A percentile compares a stretch with the other conserved stretches of the same genome.
phyloP scores from a whole-genome alignment of 164 flowering plant genomes.

The Kalanchoe fedtschenkoi region DNA sequence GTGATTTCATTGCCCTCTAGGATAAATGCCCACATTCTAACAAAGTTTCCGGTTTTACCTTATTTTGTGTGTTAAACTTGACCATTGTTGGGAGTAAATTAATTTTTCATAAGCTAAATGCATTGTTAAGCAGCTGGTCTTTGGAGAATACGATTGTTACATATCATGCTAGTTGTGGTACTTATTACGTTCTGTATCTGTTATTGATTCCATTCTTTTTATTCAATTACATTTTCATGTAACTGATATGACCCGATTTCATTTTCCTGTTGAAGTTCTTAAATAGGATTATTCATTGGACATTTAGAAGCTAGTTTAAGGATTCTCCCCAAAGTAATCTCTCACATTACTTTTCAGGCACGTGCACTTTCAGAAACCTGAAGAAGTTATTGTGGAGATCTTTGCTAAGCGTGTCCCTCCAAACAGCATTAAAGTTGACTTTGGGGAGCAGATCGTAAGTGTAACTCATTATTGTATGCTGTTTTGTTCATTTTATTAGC shows the following conservation, averaged over 20 bases:
- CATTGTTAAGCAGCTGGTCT: neutral
- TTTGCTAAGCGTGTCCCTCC: slow-evolving; percentile 78
- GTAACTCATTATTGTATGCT: neutral
- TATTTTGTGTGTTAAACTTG: too few relatives aligned
- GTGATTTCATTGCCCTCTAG: neutral
- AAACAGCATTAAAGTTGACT: slow-evolving; percentile 54
- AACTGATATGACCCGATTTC: too few relatives aligned
- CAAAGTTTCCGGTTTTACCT: slow-evolving; percentile 10
- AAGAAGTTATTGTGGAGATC: slow-evolving; percentile 79
- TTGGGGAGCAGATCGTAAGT: slow-evolving; percentile 92
- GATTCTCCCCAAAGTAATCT: neutral
- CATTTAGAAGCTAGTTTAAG: neutral
- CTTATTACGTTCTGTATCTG: neutral
- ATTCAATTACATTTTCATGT: too few relatives aligned
- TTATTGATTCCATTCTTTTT: neutral
- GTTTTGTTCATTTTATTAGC: neutral
- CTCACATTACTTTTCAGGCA: slow-evolving; percentile 42
- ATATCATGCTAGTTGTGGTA: too few relatives aligned
- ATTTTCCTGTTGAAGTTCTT: neutral
- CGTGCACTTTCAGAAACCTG: slow-evolving; percentile 83
- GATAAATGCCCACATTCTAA: neutral
- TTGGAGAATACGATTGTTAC: neutral
- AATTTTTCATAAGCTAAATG: too few relatives aligned
- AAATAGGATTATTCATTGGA: neutral
- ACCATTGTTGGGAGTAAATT: too few relatives aligned